Conservation (phyloP, 305 asterid genomes). For the Fraxinus floribunda region DNA sequence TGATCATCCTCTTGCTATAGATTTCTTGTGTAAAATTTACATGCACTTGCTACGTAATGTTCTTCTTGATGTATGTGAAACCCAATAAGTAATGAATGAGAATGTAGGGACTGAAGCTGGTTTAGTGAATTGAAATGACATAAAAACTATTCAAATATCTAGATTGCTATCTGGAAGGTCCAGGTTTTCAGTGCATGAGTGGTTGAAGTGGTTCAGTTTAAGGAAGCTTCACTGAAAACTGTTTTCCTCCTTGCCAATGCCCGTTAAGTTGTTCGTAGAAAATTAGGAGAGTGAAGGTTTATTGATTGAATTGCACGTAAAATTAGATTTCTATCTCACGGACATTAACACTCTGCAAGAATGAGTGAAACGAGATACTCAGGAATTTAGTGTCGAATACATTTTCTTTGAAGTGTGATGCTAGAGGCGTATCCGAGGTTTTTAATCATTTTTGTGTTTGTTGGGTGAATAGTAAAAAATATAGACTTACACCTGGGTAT, state of each 20-base stretch:
- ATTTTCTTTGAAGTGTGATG: background rate
- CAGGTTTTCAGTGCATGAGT: background rate
- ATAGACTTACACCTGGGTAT: background rate
- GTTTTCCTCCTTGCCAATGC: background rate
- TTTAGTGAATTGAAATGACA: background rate
- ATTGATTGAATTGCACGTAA: background rate
- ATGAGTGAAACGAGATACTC: background rate
- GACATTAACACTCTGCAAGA: background rate
- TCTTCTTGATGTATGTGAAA: background rate
- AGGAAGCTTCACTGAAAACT: background rate
- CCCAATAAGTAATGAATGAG: background rate
- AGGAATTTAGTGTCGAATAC: background rate
- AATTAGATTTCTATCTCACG: background rate
- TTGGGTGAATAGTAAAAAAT: background rate
- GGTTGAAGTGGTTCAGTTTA: background rate
- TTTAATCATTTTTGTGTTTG: background rate
- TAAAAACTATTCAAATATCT: background rate
- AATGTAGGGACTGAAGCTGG: background rate
- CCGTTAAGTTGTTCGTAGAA: background rate
- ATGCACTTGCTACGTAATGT: background rate
- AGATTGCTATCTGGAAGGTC: background rate
- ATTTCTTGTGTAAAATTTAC: slow-evolving; percentile 10
- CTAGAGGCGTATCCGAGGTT: background rate
- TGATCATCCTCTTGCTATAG: background rate
- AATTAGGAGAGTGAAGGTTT: background rate